Percentiles rank a stretch among this genome's conserved stretches.
Conservation (phyloP, 169 alveolate genomes). For the Theileria equi region DNA sequence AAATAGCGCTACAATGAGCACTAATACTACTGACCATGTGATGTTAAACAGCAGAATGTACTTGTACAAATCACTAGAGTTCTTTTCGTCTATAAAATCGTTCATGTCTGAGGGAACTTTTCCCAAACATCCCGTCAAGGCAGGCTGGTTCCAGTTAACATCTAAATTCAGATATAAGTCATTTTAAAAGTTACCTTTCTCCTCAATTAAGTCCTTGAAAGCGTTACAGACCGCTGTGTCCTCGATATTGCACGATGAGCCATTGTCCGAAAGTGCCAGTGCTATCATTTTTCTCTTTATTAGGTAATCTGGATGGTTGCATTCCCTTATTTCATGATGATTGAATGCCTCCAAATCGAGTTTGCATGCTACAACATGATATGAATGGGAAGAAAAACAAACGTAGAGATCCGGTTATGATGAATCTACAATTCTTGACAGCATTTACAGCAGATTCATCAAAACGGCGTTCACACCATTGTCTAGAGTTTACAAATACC, state of each 20-base stretch:
- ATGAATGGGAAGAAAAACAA: not conserved
- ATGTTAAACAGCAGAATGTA: slow-evolving; percentile 38
- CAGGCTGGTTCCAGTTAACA: slow-evolving; percentile 29
- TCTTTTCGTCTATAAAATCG: slow-evolving; percentile 22
- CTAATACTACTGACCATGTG: slow-evolving; percentile 16
- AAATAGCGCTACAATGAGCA: slow-evolving; percentile 33
- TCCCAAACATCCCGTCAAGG: slow-evolving; percentile 43
- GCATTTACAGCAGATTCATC: slow-evolving; percentile 58
- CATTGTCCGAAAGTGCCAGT: slow-evolving; percentile 32
- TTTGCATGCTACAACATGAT: slow-evolving; percentile 41
- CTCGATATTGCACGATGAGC: slow-evolving; percentile 25
- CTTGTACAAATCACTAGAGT: slow-evolving; percentile 58
- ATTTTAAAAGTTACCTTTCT: slow-evolving; percentile 20
- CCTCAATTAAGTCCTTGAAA: slow-evolving; percentile 2
- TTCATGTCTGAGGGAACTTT: slow-evolving; percentile 22
- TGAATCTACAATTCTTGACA: slow-evolving; percentile 48
- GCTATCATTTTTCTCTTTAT: slow-evolving; percentile 16
- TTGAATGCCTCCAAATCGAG: slow-evolving; percentile 5
- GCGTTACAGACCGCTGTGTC: slow-evolving; percentile 57
- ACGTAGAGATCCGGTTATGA: slow-evolving; percentile 23
- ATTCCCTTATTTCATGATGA: slow-evolving; percentile 41
- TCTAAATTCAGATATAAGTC: slow-evolving; percentile 5
- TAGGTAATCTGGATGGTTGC: slow-evolving; percentile 46
- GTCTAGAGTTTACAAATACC: slow-evolving; percentile 31
- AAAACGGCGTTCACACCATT: slow-evolving; percentile 55